phyloP scores from a whole-genome alignment of 352 stramenopile genomes.

The Globisporangium emineosum region DNA sequence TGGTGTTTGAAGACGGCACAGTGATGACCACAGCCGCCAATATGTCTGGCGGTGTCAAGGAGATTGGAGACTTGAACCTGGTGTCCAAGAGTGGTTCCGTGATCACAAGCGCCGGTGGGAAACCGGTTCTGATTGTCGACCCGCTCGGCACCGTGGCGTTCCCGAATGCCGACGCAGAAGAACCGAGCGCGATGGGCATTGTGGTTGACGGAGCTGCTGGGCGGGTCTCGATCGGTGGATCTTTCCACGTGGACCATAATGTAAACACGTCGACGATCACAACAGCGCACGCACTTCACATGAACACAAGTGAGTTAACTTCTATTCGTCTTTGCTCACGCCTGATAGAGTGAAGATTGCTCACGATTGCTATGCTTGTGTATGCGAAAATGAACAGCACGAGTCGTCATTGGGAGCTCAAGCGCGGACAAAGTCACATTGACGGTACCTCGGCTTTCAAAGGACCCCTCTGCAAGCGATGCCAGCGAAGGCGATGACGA shows the following conservation, averaged over 20 bases:
- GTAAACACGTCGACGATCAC: constrained; percentile 45
- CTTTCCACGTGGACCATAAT: constrained; percentile 40
- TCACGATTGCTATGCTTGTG: not conserved
- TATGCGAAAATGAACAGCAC: constrained; percentile 5
- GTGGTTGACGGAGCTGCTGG: constrained; percentile 38
- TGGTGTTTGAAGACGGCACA: constrained; percentile 74
- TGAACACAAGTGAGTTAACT: constrained; percentile 57
- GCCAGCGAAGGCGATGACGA: constrained; percentile 1
- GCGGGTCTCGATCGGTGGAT: constrained; percentile 34
- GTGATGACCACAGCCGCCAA: constrained; percentile 81
- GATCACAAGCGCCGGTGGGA: constrained; percentile 55
- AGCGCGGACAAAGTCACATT: constrained; percentile 18
- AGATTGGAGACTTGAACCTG: constrained; percentile 72
- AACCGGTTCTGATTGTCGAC: constrained; percentile 55
- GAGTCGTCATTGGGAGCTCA: constrained; percentile 21
- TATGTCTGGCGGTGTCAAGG: constrained; percentile 70
- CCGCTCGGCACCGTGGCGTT: constrained; percentile 48
- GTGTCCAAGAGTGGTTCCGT: constrained; percentile 67
- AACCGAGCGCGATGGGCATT: constrained; percentile 44
- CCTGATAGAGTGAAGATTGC: not conserved
- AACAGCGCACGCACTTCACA: constrained; percentile 29
- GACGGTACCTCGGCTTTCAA: constrained; percentile 6
- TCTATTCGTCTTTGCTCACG: not conserved
- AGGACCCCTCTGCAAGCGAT: not conserved
- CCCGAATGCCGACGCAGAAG: constrained; percentile 41